Evolutionary conservation across 1,284 basidiomycete genomes (phyloP), one percentile per base, ranked within the genome.

Genomic region (Cryptococcus sp.): DNA sequence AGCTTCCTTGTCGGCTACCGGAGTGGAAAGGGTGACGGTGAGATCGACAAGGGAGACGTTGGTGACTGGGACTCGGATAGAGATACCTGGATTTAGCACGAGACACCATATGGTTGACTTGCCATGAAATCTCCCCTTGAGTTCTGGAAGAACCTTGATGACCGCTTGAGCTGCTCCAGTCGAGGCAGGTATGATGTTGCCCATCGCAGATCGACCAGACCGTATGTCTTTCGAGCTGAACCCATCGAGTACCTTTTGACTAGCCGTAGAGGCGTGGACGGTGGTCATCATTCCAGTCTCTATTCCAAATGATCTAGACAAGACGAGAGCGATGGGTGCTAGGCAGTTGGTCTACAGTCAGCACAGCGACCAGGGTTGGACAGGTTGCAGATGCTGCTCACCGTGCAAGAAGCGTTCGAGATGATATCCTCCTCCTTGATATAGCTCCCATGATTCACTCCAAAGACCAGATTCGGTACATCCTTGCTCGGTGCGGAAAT

Each of bases 21-120:
- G 68, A 3, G 53, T 56, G 5, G 48, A 46, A 32, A 74, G 63
- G n/a, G 56, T 60, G 28, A 75, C 72, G 12, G 74, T 74, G 21
- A 75, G 61, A 59, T 75, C 72, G 45, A 75, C 73, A 23, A 74
- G 66, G 33, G 68, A 71, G 38, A 74, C 74, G 56, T 75, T 75
- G 51, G 67, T 72, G 25, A 72, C 69, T 6, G 74, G 74, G 0
- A 75, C 74, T 24, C 74, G 69, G 37, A 75, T 65, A 10, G 68
- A 71, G 43, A 75, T 71, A 44, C 72, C 72, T 68, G 43, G 12
- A 12, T 16, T 33, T 33, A 39, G 22, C 7, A 7, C 10, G 38
- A 21, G 19, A 25, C 19, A 24, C 12, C 23, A 7, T 16, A n/a
- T 21, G 24, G n/a, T 6, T 2, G 31, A 55, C 65, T 47, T 43